These are phyloP conservation scores for Lachancea sp. DNA, from an alignment of 805 yeast genomes.

Conservation along the genomic window DNA sequence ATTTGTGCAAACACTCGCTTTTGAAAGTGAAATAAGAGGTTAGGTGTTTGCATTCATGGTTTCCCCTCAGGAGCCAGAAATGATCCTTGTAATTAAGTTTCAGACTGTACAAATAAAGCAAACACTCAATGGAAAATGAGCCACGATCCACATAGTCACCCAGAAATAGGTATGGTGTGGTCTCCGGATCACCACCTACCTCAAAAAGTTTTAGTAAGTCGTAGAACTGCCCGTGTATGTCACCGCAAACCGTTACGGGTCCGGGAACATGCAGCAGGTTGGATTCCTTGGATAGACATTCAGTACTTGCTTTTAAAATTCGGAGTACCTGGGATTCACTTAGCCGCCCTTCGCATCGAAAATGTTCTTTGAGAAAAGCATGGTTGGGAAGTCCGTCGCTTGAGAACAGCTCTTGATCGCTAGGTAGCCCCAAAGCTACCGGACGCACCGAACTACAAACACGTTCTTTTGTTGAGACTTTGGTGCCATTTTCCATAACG, in stretches of 20 bases:
- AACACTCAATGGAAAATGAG: conserved; percentile 76
- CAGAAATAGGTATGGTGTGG: conserved; percentile 71
- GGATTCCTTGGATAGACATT: conserved; percentile 61
- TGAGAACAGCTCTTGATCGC: conserved; percentile 60
- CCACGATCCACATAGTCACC: conserved; percentile 98
- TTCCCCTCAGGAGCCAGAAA: conserved; percentile 82
- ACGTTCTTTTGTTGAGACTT: conserved; percentile 44
- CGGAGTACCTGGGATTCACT: conserved; percentile 60
- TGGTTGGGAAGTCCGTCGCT: conserved; percentile 64
- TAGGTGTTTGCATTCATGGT: conserved; percentile 90
- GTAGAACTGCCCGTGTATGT: conserved; percentile 92
- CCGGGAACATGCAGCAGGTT: conserved; percentile 77
- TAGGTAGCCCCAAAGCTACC: conserved; percentile 60
- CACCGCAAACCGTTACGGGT: conserved; percentile 95
- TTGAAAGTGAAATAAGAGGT: conserved; percentile 92
- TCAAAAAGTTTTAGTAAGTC: conserved; percentile 88
- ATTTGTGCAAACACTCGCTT: conserved; percentile 83
- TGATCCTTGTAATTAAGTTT: conserved; percentile 70
- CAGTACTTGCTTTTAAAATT: conserved; percentile 62
- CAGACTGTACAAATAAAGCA: conserved; percentile 67
- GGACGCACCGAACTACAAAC: conserved; percentile 50
- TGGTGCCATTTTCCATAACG: conserved; percentile 46
- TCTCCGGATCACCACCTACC: conserved; percentile 82
- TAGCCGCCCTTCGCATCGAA: conserved; percentile 74
- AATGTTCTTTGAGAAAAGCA: conserved; percentile 65